These are phyloP conservation scores for Linnemannia schmuckeri DNA, from an alignment of 192 early-diverging fungal genomes.

Conservation along the genomic window DNA sequence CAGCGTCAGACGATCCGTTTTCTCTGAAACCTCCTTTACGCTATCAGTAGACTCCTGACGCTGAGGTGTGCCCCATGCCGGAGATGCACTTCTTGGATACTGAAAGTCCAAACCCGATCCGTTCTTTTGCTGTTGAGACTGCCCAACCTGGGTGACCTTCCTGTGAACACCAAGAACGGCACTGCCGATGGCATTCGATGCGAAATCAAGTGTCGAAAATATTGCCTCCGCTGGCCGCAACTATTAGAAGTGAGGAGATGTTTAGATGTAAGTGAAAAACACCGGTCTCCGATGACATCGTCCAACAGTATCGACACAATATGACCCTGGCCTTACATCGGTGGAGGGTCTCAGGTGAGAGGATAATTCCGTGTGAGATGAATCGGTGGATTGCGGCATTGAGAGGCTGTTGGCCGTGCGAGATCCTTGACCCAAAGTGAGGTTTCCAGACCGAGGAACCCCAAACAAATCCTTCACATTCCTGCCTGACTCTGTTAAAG, in stretches of 20 bases:
- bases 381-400: neutral
- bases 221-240: conserved; percentile 38
- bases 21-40: neutral
- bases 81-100: neutral
- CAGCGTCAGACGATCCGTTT: conserved; percentile 8
- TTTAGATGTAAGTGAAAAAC: too few species aligned
- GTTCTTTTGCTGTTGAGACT: neutral
- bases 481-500: neutral
- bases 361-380: neutral
- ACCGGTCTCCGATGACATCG: too few species aligned
- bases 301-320: neutral
- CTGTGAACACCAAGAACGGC: conserved; percentile 49
- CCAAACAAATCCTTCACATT: conserved; percentile 30
- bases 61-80: neutral
- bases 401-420: neutral
- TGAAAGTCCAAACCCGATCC: neutral
- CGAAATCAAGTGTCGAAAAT: conserved; percentile 51
- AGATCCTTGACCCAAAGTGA: neutral
- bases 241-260: conserved; percentile 1
- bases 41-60: neutral
- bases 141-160: conserved; percentile 38
- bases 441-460: neutral
- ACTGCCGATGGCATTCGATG: conserved; percentile 54
- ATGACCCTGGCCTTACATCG: conserved; percentile 14
- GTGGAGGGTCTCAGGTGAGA: conserved; percentile 26